phyloP scores from a whole-genome alignment of 352 stramenopile genomes.

The Thalassiosira exigua region DNA sequence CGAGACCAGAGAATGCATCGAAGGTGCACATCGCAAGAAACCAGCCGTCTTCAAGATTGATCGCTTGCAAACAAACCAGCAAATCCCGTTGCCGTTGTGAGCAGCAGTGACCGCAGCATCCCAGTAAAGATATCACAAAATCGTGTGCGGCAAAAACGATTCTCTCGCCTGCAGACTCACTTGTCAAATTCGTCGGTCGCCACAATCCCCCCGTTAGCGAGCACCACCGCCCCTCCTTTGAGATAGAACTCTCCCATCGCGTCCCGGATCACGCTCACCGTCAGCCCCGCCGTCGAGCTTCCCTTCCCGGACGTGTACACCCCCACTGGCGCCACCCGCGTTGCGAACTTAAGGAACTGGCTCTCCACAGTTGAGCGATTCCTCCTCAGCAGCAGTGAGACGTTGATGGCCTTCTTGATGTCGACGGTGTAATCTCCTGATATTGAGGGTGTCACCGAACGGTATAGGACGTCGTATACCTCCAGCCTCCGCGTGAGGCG shows the following conservation, averaged over 20 bases:
- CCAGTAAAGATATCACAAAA: no score
- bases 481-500: slow-evolving; percentile 89
- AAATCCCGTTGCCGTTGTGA: no score
- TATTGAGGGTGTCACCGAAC: slow-evolving; percentile 92
- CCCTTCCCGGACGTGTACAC: slow-evolving; percentile 99
- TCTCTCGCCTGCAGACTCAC: no score
- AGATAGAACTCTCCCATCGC: slow-evolving; percentile 97
- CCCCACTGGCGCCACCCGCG: slow-evolving; percentile 92
- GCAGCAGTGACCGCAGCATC: no score
- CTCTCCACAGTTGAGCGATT: slow-evolving; percentile 98
- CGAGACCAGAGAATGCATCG: no score
- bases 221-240: slow-evolving; percentile 96
- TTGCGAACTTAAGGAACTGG: slow-evolving; percentile 97
- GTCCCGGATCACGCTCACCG: slow-evolving; percentile 94
- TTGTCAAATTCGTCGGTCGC: slow-evolving; percentile 93
- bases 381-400: slow-evolving; percentile 91
- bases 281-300: slow-evolving; percentile 95
- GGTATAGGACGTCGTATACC: slow-evolving; percentile 92
- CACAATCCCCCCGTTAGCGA: slow-evolving; percentile 97
- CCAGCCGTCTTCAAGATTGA: no score
- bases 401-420: slow-evolving; percentile 99
- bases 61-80: no score
- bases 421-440: slow-evolving; percentile 96
- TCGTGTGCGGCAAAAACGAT: no score
- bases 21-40: no score